Conservation (phyloP, 306 rosid genomes). For the Glycine latifolia region DNA sequence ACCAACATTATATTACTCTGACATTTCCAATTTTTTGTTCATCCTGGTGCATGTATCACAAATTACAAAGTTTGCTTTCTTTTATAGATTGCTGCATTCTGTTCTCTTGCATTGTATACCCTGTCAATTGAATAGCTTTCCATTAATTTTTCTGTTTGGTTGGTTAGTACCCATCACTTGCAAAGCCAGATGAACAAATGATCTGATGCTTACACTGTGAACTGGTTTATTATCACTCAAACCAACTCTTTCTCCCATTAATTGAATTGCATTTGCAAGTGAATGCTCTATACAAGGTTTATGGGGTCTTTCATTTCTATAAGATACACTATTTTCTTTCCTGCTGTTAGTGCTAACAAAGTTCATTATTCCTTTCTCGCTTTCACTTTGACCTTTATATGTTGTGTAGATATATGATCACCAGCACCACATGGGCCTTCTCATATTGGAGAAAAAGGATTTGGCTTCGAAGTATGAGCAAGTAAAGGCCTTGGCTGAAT, state of each 20-base stretch:
- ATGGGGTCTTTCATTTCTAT: constrained; percentile 23
- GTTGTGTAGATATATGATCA: constrained; percentile 76
- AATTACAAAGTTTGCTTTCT: neutral
- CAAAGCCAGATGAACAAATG: neutral
- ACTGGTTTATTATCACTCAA: constrained; percentile 19
- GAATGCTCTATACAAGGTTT: neutral
- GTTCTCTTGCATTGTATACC: neutral
- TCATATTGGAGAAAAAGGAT: constrained; percentile 85
- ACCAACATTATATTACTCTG: neutral
- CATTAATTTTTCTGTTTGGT: neutral
- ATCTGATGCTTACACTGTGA: constrained; percentile 23
- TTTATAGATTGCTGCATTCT: neutral
- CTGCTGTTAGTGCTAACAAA: constrained; percentile 32
- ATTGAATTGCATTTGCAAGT: constrained; percentile 24
- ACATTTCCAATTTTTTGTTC: constrained; percentile 13
- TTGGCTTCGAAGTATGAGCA: constrained; percentile 71
- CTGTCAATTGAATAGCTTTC: constrained; percentile 10
- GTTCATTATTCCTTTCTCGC: neutral
- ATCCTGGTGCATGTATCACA: neutral
- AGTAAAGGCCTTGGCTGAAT: constrained; percentile 64
- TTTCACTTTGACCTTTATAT: constrained; percentile 34
- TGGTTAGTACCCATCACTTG: constrained; percentile 8
- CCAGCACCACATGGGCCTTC: constrained; percentile 98
- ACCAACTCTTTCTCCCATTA: neutral
- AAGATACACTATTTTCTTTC: neutral